Base-by-base conservation (phyloP, 306 rosid species). In the Cicer yamashitae region DNA sequence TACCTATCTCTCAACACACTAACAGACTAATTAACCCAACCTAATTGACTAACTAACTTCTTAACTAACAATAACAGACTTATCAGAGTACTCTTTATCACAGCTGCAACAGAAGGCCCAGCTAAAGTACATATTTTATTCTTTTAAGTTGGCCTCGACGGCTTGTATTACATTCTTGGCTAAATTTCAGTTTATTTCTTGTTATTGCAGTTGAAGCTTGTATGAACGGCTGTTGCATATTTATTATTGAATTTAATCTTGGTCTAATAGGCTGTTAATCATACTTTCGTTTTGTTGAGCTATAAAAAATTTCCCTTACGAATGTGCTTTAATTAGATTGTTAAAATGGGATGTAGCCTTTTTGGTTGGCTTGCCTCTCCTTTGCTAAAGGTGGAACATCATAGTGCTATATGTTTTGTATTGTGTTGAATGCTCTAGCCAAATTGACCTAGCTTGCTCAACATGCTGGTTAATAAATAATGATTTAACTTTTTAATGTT, bases 301-400 rank as follows among this genome's bases (percentile, higher is more conserved):
- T 0, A 18, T 52, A 9, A 46, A 44, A 14, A 7, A 4, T 0
- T 79, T 56, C 67, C 74, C 60, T 39, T 57, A 46, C 1, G 10
- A 65, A 66, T 79, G 75, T 80, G 57, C 58, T 56, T 15, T 73
- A 66, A 14, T 71, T 80, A 47, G 48, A 18, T 44, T 44, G 40
- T 64, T 40, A 52, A 65, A 43, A 71, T 51, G 20, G 39, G 62
- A 12, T 72, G 56, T 13, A 45, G 60, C 57, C 40, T 18, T 25
- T 25, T 74, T 45, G 56, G 67, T 30, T 62, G 73, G 74, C 43
- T 65, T 66, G 39, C 41, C 75, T 25, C 22, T 48, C 56, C 63
- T 34, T 38, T 46, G 34, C 70, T 13, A 10, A 65, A 41, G 60
- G 58, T 52, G 47, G 39, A 61, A 43, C 15, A 22, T 22, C 17